A percentile compares a stretch with the other conserved stretches of the same genome.
Evolutionary conservation across 257 asterid genomes (phyloP).

Genomic region (Datura wrightii): DNA sequence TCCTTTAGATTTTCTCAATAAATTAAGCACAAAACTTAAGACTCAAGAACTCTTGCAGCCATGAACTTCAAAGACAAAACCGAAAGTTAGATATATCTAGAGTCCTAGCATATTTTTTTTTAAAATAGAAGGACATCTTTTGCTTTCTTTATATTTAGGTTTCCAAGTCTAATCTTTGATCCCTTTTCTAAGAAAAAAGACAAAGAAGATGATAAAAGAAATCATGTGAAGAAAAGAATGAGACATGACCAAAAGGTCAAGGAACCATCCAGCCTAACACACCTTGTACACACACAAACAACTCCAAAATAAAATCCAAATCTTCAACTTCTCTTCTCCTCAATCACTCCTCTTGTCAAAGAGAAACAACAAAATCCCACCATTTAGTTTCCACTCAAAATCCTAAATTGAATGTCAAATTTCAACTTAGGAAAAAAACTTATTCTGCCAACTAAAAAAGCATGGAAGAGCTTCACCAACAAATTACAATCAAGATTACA

Average conservation of each 20-base stretch:
- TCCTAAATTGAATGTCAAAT: constrained; percentile 42
- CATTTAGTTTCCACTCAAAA: not conserved
- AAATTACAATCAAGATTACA: constrained; percentile 40
- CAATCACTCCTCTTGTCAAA: constrained; percentile 26
- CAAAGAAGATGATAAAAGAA: constrained; percentile 6
- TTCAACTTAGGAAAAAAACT: constrained; percentile 47
- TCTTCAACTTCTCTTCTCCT: constrained; percentile 31
- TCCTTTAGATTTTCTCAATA: not conserved
- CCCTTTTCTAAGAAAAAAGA: constrained; percentile 7
- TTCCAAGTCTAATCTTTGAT: not conserved
- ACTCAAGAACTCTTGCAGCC: constrained; percentile 32
- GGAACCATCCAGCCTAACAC: constrained; percentile 37
- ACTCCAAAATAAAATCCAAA: constrained; percentile 35
- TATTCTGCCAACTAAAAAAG: constrained; percentile 43
- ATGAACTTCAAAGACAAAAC: not conserved
- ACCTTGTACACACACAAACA: constrained; percentile 9
- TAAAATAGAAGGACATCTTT: not conserved
- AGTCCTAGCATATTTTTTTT: not conserved
- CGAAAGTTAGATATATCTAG: constrained; percentile 30
- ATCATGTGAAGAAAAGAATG: constrained; percentile 35
- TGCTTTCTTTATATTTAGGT: not conserved
- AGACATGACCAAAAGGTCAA: constrained; percentile 7
- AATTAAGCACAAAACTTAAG: constrained; percentile 8
- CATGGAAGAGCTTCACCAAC: constrained; percentile 46
- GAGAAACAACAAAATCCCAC: not conserved